Evolutionary conservation across 2,329 filamentous ascomycete species (phyloP), one percentile per base, ranked within the genome.

Genomic region (Alternaria viburni): DNA sequence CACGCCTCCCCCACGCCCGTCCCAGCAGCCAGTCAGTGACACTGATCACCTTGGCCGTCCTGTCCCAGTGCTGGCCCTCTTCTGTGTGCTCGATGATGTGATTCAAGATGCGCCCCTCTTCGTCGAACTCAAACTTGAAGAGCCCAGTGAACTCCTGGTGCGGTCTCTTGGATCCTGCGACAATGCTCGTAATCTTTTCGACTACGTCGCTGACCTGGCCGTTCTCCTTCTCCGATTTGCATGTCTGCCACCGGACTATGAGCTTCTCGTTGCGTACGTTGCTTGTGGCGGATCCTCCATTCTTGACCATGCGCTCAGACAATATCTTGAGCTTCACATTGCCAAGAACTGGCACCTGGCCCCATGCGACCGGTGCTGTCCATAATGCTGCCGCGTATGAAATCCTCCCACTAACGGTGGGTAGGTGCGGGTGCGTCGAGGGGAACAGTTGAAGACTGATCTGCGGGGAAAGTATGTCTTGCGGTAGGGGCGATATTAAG

Each of bases 331-430:
- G 87, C 70, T 89, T 90, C 47, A 97, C 93, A 74, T 97, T 97
- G 69, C 95, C 94, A 30, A 97, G 87, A 19, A 98, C 88, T 3
- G 96, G 96, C 1, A 99, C 87, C 26, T 92, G 89, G 74, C 96
- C 96, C 96, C 96, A 99, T 28, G 94, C 95, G 55, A 99, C 91
- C 0, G 96, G 96, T 0, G 94, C 93, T 0, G 96, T 97, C 94
- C 94, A 98, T 41, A 99, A 85, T 3, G 96, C 96, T 17, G 96
- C 95, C 36, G 91, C 91, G 79, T 99, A 99, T 51, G 93, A 91
- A 36, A 97, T 91, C 50, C 92, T 89, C 56, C 96, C 96, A 26
- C 92, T 93, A 44, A 98, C 96, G n/a, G 89, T 91, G 32, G 96
- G 96, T 3, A 99, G 91, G 78, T 95, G 91, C 3, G 92, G 93